A percentile compares a stretch with the other conserved stretches of the same genome.
Evolutionary conservation across 352 stramenopile species (phyloP).

Genomic region (Globisporangium uncinulatum): DNA sequence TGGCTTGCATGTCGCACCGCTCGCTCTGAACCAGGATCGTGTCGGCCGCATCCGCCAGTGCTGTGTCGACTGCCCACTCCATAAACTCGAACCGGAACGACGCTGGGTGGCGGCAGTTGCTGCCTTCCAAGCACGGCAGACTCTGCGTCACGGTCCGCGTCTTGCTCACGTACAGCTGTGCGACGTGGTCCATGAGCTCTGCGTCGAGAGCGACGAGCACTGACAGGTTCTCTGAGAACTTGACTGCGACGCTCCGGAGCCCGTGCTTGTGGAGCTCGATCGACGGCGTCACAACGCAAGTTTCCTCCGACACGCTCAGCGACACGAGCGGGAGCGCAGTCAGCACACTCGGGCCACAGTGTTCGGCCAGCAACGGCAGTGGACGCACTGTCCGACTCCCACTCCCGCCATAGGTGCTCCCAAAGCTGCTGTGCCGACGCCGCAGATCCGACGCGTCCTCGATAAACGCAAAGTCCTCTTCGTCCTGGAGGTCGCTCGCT

Average conservation of each 20-base stretch:
- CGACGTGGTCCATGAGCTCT: conserved; percentile 69
- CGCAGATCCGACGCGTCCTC: conserved; percentile 61
- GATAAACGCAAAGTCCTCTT: conserved; percentile 79
- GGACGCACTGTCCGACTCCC: conserved; percentile 34
- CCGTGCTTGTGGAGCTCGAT: conserved; percentile 56
- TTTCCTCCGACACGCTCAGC: conserved; percentile 28
- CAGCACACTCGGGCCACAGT: conserved; percentile 35
- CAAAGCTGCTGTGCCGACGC: conserved; percentile 60
- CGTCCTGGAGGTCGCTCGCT: conserved; percentile 23
- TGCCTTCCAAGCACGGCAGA: conserved; percentile 60
- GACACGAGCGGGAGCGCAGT: conserved; percentile 57
- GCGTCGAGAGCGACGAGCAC: conserved; percentile 70
- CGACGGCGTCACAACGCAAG: conserved; percentile 54
- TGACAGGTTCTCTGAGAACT: conserved; percentile 82
- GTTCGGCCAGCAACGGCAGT: conserved; percentile 38
- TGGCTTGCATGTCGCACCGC: conserved; percentile 69
- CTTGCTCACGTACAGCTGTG: conserved; percentile 75
- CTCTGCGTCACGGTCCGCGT: conserved; percentile 62
- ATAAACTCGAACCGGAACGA: conserved; percentile 79
- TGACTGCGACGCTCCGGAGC: conserved; percentile 59
- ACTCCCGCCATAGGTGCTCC: conserved; percentile 27
- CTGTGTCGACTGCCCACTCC: conserved; percentile 74
- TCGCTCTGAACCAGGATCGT: conserved; percentile 59
- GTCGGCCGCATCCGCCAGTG: conserved; percentile 58
- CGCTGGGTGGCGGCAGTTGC: conserved; percentile 57